Evolutionary conservation across 176 grass and related monocot species (phyloP).

Genomic region (Phoenix dactylifera): DNA sequence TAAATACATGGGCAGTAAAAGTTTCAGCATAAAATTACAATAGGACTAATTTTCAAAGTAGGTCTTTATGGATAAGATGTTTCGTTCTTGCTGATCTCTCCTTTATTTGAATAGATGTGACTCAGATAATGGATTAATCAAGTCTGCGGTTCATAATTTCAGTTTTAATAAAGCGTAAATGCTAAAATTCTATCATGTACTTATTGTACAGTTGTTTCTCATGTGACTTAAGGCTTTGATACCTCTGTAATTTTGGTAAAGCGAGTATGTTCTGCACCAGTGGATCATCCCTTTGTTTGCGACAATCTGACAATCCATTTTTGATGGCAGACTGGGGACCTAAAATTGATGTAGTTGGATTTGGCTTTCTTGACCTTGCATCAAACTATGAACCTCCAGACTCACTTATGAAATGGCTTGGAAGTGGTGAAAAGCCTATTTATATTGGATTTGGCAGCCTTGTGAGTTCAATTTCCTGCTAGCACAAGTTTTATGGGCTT

Average conservation of each 20-base stretch:
- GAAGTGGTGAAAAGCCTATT: slow-evolving; percentile 74
- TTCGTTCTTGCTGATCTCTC: too few relatives aligned
- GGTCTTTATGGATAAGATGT: too few relatives aligned
- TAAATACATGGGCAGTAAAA: too few relatives aligned
- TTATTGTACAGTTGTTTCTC: neutral
- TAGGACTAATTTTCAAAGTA: too few relatives aligned
- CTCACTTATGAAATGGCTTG: slow-evolving; percentile 86
- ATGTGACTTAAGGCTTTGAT: neutral
- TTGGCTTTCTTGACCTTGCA: slow-evolving; percentile 95
- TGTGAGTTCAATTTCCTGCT: slow-evolving; percentile 42
- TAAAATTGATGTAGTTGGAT: slow-evolving; percentile 90
- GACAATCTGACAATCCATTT: neutral
- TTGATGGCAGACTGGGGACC: slow-evolving; percentile 80
- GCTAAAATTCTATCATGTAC: too few relatives aligned
- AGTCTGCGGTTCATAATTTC: too few relatives aligned
- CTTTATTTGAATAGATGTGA: too few relatives aligned
- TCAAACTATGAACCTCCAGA: slow-evolving; percentile 80
- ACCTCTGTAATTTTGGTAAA: neutral
- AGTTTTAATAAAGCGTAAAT: too few relatives aligned
- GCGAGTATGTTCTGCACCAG: neutral
- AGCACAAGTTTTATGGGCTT: too few relatives aligned
- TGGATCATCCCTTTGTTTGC: too few relatives aligned
- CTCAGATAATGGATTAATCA: too few relatives aligned
- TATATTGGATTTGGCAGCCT: slow-evolving; percentile 97
- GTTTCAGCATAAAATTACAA: too few relatives aligned